Base-by-base conservation (phyloP, 805 yeast genomes). In the Pichia eremophila region DNA sequence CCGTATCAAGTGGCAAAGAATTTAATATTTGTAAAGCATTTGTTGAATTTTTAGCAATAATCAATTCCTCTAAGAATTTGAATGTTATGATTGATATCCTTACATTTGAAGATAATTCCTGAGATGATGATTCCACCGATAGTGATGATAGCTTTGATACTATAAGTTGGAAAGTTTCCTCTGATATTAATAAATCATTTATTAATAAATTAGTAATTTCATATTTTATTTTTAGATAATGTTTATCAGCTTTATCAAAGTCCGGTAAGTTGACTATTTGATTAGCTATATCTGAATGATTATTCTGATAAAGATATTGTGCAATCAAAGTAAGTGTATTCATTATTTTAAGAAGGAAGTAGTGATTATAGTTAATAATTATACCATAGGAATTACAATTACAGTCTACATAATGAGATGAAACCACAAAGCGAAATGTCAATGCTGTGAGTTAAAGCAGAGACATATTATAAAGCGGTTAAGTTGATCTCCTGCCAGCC, bases 401-500 rank as follows among this genome's bases (percentile, higher is more conserved):
- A 22, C 25, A 22, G 25, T 22, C 25, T 22, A 22, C 5, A 22
- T 22, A 22, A 22, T 22, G 8, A 34, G 12, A 53, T 60, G 63
- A 58, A 43, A 43, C 64, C 66, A 60, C 65, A 51, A 56, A 61
- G 65, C 66, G 65, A 63, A 63, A 51, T 54, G 59, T 57, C 40
- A 51, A 54, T 38, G 44, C n/a, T 41, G 37, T n/a, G 32, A 39
- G 47, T 15, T 32, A 2, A 28, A 28, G 50, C 39, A 42, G 50
- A 57, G 9, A 14, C 36, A 54, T 54, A 61, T 61, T 61, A 61
- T 57, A 53, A 58, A 55, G 64, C 46, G 62, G 61, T 38, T 36
- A 17, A 17, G 10, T 44, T 55, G 46, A 43, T 66, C 69, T 66
- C 61, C 71, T 61, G 66, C 64, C 64, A 54, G 71, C 71, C 71